Percentiles rank a stretch among this genome's conserved stretches.
Evolutionary conservation across 129 eudicot species (phyloP).

Genomic region (Lactuca sativa): DNA sequence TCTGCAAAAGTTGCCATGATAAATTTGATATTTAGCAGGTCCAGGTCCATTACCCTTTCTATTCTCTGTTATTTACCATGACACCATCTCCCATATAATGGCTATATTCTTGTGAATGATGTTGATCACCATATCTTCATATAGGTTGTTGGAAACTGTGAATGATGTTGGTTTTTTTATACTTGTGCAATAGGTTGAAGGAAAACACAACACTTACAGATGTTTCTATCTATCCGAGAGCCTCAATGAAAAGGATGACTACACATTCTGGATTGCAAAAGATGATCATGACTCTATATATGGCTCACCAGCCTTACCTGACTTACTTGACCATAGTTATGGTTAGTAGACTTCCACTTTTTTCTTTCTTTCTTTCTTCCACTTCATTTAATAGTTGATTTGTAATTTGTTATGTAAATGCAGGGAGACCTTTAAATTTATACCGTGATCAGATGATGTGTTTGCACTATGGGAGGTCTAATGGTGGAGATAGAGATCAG

Average conservation of each 20-base stretch:
- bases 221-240: slow-evolving; percentile 84
- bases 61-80: background rate
- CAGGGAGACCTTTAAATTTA: slow-evolving; percentile 60
- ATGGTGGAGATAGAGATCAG: slow-evolving; percentile 56
- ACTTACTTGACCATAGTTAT: slow-evolving; percentile 34
- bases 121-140: too few relatives aligned
- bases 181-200: slow-evolving; percentile 66
- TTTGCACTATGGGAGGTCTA: slow-evolving; percentile 56
- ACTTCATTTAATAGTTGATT: background rate
- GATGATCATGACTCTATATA: slow-evolving; percentile 45
- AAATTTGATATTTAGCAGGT: background rate
- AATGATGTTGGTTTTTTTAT: slow-evolving; percentile 20
- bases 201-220: slow-evolving; percentile 52
- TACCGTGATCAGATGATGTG: slow-evolving; percentile 67
- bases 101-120: background rate
- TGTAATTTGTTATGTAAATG: slow-evolving; percentile 26
- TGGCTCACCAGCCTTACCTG: slow-evolving; percentile 65
- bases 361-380: background rate
- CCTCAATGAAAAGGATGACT: slow-evolving; percentile 75
- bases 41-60: background rate
- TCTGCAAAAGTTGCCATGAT: slow-evolving; percentile 2
- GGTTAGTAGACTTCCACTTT: slow-evolving; percentile 47
- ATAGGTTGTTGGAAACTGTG: background rate
- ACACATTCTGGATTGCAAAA: slow-evolving; percentile 58
- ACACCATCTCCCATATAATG: background rate